Base-by-base conservation (phyloP, 768 basidiomycete genomes). In the Nidula microcarpa region DNA sequence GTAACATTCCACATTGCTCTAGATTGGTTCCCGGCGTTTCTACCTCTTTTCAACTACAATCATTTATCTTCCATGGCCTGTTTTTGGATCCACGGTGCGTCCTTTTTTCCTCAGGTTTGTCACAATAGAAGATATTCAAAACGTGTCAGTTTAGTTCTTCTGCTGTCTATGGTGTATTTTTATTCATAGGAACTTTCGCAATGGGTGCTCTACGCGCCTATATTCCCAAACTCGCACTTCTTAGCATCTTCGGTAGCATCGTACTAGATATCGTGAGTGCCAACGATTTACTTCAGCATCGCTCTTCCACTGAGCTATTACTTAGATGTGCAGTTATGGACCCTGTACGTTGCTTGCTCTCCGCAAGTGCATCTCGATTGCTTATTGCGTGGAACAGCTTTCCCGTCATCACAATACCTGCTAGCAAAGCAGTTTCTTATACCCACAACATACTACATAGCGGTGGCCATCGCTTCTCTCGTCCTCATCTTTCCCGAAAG, bases 401-500 rank as follows among this genome's bases (percentile, higher is more conserved):
- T 77, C 43, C 75, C 75, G 43, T 65, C 68, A 3, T 39, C 68
- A 0, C 62, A 75, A 39, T 79, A 77, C 52, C 74, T 67, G 8
- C 47, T 79, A 23, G 67, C 74, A 4, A 73, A 74, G 44, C 43
- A 62, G 5, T 71, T 79, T 57, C 56, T 77, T 44, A 63, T 76
- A 49, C 75, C 77, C 14, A 62, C 71, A 4, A 44, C 55, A 6
- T 74, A 71, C 53, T 79, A 76, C 55, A 51, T 73, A 32, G 75
- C 73, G 3, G 67, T 76, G 35, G 75, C 75, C 2, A 56, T 77
- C 33, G 62, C 62, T 14, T 62, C 69, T 16, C 57, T 75, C 17
- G 43, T 77, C 30, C 44, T 77, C 0, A 65, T 79, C 35, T 79
- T 77, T 47, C 77, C 77, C 0, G 72, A 75, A 57, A 75, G 71